These are phyloP conservation scores for Amorphotheca resinae DNA, from an alignment of 495 filamentous ascomycete species.

Conservation along the genomic window DNA sequence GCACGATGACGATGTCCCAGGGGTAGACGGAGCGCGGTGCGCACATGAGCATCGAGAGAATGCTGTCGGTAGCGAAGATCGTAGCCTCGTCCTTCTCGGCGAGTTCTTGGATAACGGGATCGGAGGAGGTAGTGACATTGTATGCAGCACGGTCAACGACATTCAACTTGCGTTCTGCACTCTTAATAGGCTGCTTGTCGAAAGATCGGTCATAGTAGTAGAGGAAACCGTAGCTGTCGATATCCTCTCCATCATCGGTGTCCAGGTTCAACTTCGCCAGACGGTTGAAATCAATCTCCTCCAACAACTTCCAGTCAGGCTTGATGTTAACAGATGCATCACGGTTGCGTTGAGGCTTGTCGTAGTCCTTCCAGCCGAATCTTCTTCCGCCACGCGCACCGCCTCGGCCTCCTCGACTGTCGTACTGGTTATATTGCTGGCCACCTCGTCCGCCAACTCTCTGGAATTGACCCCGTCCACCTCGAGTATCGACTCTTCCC, in stretches of 20 bases:
- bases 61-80: constrained; percentile 92
- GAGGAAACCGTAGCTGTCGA: constrained; percentile 91
- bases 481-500: constrained; percentile 37
- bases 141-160: constrained; percentile 88
- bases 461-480: constrained; percentile 55
- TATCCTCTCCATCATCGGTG: constrained; percentile 83
- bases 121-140: constrained; percentile 91
- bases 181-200: constrained; percentile 86
- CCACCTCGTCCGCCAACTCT: constrained; percentile 51
- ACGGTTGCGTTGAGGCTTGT: constrained; percentile 93
- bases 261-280: constrained; percentile 92
- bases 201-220: constrained; percentile 93
- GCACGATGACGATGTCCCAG: constrained; percentile 90
- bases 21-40: constrained; percentile 88
- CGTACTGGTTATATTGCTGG: constrained; percentile 50
- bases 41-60: constrained; percentile 99
- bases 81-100: constrained; percentile 94
- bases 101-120: constrained; percentile 93
- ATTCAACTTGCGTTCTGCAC: constrained; percentile 70
- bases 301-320: constrained; percentile 85
- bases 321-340: constrained; percentile 91
- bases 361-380: constrained; percentile 97
- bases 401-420: constrained; percentile 41
- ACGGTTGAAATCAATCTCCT: constrained; percentile 97
- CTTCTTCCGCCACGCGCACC: constrained; percentile 59